Evolutionary conservation across 352 stramenopile species (phyloP).

Genomic region (Pilasporangium apinafurcum): DNA sequence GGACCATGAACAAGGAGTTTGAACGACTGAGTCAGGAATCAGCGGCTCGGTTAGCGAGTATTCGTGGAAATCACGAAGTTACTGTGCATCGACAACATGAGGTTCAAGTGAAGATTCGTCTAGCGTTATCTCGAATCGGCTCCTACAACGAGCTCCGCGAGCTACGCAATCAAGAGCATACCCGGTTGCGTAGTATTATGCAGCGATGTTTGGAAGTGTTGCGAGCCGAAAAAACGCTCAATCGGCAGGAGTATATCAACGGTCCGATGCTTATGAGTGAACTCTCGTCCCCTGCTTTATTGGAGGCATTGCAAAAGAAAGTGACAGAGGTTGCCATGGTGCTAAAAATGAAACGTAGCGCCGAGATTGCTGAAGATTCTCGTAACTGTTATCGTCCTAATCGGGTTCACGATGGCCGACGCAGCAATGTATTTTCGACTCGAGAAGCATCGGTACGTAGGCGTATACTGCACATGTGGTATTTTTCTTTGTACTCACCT

Average conservation of each 20-base stretch:
- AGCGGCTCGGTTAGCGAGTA: slow-evolving; percentile 17
- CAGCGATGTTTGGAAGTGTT: slow-evolving; percentile 57
- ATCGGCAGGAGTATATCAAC: slow-evolving; percentile 3
- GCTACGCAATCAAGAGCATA: slow-evolving; percentile 39
- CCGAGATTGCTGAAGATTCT: slow-evolving; percentile 13
- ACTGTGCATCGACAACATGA: slow-evolving; percentile 22
- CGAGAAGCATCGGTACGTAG: slow-evolving; percentile 27
- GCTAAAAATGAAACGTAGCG: slow-evolving; percentile 45
- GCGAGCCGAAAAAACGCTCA: slow-evolving; percentile 32
- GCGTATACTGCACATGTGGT: not conserved
- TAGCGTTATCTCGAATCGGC: slow-evolving; percentile 16
- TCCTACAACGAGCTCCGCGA: slow-evolving; percentile 51
- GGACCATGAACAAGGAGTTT: slow-evolving; percentile 28
- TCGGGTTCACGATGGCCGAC: slow-evolving; percentile 13
- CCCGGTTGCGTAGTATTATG: slow-evolving; percentile 41
- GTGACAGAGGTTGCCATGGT: slow-evolving; percentile 57
- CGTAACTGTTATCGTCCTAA: slow-evolving; percentile 15
- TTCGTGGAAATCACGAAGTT: slow-evolving; percentile 26
- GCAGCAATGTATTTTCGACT: slow-evolving; percentile 51
- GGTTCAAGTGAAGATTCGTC: slow-evolving; percentile 25
- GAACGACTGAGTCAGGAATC: slow-evolving; percentile 18
- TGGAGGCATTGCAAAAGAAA: slow-evolving; percentile 59
- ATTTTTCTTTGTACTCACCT: not conserved
- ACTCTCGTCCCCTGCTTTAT: slow-evolving; percentile 27
- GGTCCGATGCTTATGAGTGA: slow-evolving; percentile 41